phyloP scores from a whole-genome alignment of 805 yeast genomes.

The Lachancea lanzarotensis region DNA sequence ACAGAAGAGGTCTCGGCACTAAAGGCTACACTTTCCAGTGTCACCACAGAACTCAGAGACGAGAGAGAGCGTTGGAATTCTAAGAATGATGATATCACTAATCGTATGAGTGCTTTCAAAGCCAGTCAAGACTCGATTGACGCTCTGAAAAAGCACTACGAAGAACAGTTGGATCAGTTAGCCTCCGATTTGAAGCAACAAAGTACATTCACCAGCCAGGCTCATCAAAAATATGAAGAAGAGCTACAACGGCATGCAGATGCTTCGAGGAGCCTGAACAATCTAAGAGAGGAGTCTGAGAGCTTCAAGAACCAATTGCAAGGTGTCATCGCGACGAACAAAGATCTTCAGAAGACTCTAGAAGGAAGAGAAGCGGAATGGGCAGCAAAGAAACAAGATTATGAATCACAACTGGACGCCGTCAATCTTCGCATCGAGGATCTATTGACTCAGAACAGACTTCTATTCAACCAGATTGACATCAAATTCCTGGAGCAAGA shows the following conservation, averaged over 20 bases:
- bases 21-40: constrained; percentile 26
- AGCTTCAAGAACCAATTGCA: constrained; percentile 15
- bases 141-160: constrained; percentile 21
- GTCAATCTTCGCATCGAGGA: constrained; percentile 46
- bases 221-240: constrained; percentile 48
- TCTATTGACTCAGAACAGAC: constrained; percentile 57
- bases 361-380: constrained; percentile 41
- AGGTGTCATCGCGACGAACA: constrained; percentile 22
- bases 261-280: constrained; percentile 38
- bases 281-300: constrained; percentile 35
- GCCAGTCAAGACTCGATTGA: constrained; percentile 21
- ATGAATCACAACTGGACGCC: constrained; percentile 43
- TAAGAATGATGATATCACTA: constrained; percentile 21
- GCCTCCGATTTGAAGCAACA: constrained; percentile 40
- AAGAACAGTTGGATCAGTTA: constrained; percentile 27
- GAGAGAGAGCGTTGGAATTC: constrained; percentile 26
- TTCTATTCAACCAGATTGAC: constrained; percentile 65
- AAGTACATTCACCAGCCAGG: constrained; percentile 39
- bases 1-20: constrained; percentile 23
- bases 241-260: constrained; percentile 52
- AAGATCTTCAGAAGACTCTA: constrained; percentile 29
- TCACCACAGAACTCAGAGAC: constrained; percentile 29
- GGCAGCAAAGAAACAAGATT: constrained; percentile 37
- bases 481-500: constrained; percentile 20
- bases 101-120: constrained; percentile 27